Percentiles rank a stretch among this genome's conserved stretches.
Evolutionary conservation across 495 filamentous ascomycete species (phyloP).

Genomic region (Lepidopterella palustris): DNA sequence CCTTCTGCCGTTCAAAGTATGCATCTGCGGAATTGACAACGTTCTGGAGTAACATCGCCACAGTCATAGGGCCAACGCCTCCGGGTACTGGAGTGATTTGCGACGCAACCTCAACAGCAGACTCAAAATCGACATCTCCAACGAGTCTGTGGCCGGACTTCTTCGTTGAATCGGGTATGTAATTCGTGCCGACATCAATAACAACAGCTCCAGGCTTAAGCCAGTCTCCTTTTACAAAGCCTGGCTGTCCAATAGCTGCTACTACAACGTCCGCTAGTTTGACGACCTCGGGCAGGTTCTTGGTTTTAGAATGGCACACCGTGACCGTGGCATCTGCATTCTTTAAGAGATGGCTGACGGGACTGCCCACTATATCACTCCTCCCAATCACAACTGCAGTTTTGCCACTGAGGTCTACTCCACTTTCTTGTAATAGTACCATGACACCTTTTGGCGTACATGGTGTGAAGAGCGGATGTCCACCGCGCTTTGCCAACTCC

Average conservation of each 20-base stretch:
- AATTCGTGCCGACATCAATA: slow-evolving; percentile 97
- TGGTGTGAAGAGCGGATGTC: slow-evolving; percentile 76
- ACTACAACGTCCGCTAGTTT: slow-evolving; percentile 86
- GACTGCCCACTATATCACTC: slow-evolving; percentile 95
- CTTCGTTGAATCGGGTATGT: slow-evolving; percentile 83
- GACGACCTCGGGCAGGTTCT: slow-evolving; percentile 61
- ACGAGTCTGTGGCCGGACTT: slow-evolving; percentile 93
- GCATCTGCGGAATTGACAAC: slow-evolving; percentile 75
- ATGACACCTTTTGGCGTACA: slow-evolving; percentile 98
- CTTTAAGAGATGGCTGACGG: slow-evolving; percentile 89
- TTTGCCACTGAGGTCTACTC: slow-evolving; percentile 79
- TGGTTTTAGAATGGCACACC: slow-evolving; percentile 84
- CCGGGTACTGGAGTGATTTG: slow-evolving; percentile 95
- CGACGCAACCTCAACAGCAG: slow-evolving; percentile 80
- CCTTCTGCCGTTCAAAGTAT: slow-evolving; percentile 75
- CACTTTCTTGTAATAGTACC: slow-evolving; percentile 77
- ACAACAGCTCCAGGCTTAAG: slow-evolving; percentile 89
- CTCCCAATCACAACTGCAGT: slow-evolving; percentile 90
- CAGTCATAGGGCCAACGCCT: slow-evolving; percentile 96
- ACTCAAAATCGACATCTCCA: slow-evolving; percentile 89
- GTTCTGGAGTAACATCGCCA: slow-evolving; percentile 94
- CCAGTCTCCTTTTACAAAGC: slow-evolving; percentile 90
- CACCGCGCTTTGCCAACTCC: slow-evolving; percentile 90
- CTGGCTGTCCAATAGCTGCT: slow-evolving; percentile 81
- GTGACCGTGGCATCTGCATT: slow-evolving; percentile 96